These are phyloP conservation scores for Pichia sp. DNA, from an alignment of 1,139 yeast genomes.

Conservation along the genomic window DNA sequence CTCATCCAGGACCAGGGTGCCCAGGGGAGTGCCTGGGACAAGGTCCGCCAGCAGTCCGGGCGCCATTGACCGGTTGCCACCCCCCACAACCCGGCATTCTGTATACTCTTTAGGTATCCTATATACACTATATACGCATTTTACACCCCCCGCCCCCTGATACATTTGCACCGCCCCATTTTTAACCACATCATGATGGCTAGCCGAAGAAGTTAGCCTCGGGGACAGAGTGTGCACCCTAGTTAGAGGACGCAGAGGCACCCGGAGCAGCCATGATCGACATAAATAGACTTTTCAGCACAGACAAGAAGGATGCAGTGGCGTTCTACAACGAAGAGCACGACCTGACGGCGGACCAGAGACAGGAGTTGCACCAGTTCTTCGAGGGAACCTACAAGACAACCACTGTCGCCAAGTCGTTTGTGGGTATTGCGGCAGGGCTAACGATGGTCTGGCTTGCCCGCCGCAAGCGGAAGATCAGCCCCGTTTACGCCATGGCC, in stretches of 20 bases:
- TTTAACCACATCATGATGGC: background rate
- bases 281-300: conserved; percentile 9
- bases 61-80: background rate
- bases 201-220: background rate
- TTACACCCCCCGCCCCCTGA: no score
- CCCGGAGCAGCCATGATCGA: conserved; percentile 8
- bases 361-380: conserved; percentile 22
- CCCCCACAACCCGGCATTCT: no score
- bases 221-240: background rate
- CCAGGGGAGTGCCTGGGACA: conserved; percentile 18
- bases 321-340: conserved; percentile 24
- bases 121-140: no score
- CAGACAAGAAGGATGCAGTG: conserved; percentile 22
- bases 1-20: conserved; percentile 6
- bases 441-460: conserved; percentile 24
- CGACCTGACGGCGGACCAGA: conserved; percentile 19
- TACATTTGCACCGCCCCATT: conserved; percentile 1
- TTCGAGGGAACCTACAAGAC: conserved; percentile 20
- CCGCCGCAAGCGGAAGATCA: conserved; percentile 18
- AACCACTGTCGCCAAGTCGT: conserved; percentile 19
- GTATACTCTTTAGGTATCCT: no score
- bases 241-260: no score
- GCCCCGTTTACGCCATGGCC: conserved; percentile 21
- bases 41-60: conserved; percentile 10
- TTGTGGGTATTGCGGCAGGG: conserved; percentile 26